Percentiles rank a stretch among this genome's conserved stretches.
Evolutionary conservation across 1,284 basidiomycete species (phyloP).

Genomic region (Takashimella koratensis): DNA sequence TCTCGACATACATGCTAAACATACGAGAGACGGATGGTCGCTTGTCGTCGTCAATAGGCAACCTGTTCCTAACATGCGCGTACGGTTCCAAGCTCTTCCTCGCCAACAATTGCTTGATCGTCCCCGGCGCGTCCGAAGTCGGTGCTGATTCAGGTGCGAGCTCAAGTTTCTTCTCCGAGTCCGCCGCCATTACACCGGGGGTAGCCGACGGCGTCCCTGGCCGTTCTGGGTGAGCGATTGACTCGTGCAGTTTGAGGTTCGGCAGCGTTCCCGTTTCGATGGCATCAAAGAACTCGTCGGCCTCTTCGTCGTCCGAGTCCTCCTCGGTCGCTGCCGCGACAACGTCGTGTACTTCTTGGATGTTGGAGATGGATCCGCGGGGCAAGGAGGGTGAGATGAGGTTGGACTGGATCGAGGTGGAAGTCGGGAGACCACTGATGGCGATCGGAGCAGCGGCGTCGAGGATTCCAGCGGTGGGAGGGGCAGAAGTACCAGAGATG

Average conservation of each 20-base stretch:
- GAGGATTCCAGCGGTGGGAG: constrained; percentile 11
- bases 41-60: constrained; percentile 73
- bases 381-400: constrained; percentile 1
- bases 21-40: constrained; percentile 73
- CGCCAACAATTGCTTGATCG: constrained; percentile 47
- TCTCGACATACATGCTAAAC: constrained; percentile 12
- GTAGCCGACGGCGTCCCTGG: constrained; percentile 25
- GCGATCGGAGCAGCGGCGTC: constrained; percentile 8
- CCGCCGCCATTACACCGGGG: background rate
- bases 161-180: background rate
- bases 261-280: constrained; percentile 79
- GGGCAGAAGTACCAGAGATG: background rate
- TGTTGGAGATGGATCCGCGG: constrained; percentile 26
- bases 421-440: background rate
- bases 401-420: background rate
- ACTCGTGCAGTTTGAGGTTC: constrained; percentile 61
- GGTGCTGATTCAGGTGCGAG: background rate
- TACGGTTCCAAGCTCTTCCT: constrained; percentile 67
- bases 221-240: constrained; percentile 52
- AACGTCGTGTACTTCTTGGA: constrained; percentile 39
- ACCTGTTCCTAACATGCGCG: constrained; percentile 58
- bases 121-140: constrained; percentile 1
- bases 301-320: constrained; percentile 66
- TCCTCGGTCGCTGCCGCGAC: constrained; percentile 33
- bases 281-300: constrained; percentile 97